Evolutionary conservation across 257 asterid species (phyloP).

Genomic region (Eucommia ulmoides): DNA sequence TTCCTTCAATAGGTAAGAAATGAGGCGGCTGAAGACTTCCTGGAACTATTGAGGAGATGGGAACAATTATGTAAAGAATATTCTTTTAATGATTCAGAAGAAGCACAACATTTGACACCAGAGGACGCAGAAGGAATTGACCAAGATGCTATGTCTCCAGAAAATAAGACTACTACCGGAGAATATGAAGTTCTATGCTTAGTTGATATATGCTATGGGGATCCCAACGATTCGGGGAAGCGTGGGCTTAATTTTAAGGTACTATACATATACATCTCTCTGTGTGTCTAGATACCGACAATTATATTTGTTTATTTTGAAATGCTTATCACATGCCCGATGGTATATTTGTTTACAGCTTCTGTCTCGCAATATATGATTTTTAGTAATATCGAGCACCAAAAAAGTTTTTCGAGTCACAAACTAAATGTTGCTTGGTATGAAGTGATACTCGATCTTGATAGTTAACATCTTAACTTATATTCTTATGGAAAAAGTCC

Average conservation of each 20-base stretch:
- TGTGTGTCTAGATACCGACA: too few relatives aligned
- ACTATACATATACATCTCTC: constrained; percentile 2
- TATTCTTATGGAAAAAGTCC: too few relatives aligned
- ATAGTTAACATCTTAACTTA: too few relatives aligned
- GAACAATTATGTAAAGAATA: constrained; percentile 44
- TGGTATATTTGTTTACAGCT: too few relatives aligned
- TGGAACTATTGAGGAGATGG: constrained; percentile 68
- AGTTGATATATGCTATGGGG: constrained; percentile 63
- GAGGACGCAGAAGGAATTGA: constrained; percentile 21
- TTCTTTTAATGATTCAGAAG: constrained; percentile 26
- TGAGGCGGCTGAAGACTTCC: constrained; percentile 67
- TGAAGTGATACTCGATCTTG: too few relatives aligned
- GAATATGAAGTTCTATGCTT: constrained; percentile 54
- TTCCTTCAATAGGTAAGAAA: constrained; percentile 56
- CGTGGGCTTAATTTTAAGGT: constrained; percentile 65
- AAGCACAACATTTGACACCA: constrained; percentile 12
- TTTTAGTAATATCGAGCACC: too few relatives aligned
- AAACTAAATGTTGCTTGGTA: too few relatives aligned
- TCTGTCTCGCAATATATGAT: too few relatives aligned
- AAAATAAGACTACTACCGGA: constrained; percentile 23
- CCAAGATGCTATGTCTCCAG: constrained; percentile 10
- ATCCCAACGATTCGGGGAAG: constrained; percentile 46
- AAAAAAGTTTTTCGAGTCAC: too few relatives aligned
- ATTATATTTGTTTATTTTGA: too few relatives aligned
- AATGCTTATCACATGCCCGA: too few relatives aligned